These are phyloP conservation scores for Umbelopsis sp. DNA, from an alignment of 192 early-diverging fungal genomes.

Conservation along the genomic window DNA sequence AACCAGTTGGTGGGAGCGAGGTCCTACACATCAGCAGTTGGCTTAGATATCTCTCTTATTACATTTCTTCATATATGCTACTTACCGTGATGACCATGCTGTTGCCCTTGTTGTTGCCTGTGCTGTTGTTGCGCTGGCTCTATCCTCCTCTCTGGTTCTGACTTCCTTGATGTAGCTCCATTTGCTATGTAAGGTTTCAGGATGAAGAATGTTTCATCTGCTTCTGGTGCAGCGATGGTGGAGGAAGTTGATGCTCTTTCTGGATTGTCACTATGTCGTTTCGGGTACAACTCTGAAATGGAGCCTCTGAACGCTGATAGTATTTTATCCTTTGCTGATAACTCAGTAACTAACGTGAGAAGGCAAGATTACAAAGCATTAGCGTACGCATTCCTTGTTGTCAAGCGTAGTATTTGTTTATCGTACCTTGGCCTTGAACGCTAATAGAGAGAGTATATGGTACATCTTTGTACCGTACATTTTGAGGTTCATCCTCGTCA, in stretches of 20 bases:
- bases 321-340: background rate
- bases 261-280: constrained; percentile 25
- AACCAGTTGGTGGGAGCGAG: background rate
- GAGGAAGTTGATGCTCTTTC: constrained; percentile 33
- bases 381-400: background rate
- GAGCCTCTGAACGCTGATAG: constrained; percentile 14
- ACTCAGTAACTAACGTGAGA: background rate
- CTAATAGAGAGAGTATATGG: constrained; percentile 26
- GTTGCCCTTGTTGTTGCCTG: background rate
- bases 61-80: background rate
- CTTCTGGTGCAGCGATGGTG: constrained; percentile 21
- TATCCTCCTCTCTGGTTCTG: background rate
- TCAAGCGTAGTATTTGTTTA: background rate
- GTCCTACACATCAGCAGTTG: background rate
- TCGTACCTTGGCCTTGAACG: constrained; percentile 23
- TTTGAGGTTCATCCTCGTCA: constrained; percentile 9
- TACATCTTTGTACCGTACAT: constrained; percentile 21
- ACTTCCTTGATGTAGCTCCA: background rate
- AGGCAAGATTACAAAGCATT: background rate
- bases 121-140: background rate
- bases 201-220: constrained; percentile 32
- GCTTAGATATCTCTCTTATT: background rate
- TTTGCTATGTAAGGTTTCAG: background rate
- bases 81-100: constrained; percentile 16
- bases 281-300: constrained; percentile 10